Evolutionary conservation across 805 yeast species (phyloP), one percentile per base, ranked within the genome.

Genomic region (Tetrapisispora taiwanensis): DNA sequence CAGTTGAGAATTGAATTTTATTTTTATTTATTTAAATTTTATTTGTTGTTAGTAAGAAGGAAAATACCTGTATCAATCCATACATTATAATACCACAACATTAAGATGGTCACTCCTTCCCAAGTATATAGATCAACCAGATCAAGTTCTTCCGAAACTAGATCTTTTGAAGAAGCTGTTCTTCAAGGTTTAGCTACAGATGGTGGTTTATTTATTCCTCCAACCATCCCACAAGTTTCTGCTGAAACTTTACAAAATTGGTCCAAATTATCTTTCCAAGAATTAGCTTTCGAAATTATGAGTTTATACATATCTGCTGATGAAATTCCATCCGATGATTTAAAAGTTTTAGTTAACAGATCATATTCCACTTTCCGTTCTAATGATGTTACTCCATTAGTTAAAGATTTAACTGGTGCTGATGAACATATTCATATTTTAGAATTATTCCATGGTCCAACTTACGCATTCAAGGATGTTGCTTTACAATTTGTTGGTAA

Each of bases 401-500:
- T 71, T 30, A 65, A 66, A 34, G 60, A 68, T 34, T 71, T 82
- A 42, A 75, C 84, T 48, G 79, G 80, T 52, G 69, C 70, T 37
- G 58, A 69, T 46, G 70, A 76, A 40, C 74, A 78, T 46, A 68
- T 90, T 48, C 82, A 85, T 61, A 68, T 92, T 45, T 73, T 92
- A 58, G 99, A 92, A 68, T 73, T 92, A 47, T 92, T 92, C 79
- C 99, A 92, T 62, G 99, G 99, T 31, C 99, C 99, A 51, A 92
- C 99, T 4, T 92, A 90, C 60, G 99, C 99, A 14, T 92, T 92
- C 74, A 92, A 92, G 67, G 99, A 92, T 64, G 98, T 92, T 51
- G 99, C 99, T 4, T 75, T 92, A 60, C 99, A 92, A 66, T 90
- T 92, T 65, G 94, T 92, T 40, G 99, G 99, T 55, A 92, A 92